Base-by-base conservation (phyloP, 169 alveolate genomes). In the Eimeria mitis region DNA sequence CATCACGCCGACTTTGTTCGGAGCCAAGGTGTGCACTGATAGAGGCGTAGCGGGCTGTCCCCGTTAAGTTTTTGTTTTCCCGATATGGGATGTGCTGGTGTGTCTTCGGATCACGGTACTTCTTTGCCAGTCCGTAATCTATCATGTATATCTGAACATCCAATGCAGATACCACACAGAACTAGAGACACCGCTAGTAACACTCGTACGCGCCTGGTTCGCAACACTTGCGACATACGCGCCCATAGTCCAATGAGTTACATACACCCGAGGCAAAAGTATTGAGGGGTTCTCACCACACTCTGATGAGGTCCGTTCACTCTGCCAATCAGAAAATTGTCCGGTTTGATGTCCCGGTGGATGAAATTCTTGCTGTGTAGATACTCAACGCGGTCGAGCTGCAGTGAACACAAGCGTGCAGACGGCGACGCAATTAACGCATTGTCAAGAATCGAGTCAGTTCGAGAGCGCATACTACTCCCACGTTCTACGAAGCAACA, bases 31-130 rank as follows among this genome's bases (percentile, higher is more conserved):
- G 99, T 14, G 99, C 99, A 96, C 99, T 99, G 76, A 99, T 99
- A 78, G 99, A 98, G 31, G 99, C 99, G 95, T 99, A 99, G 75
- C 99, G 98, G 42, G 99, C 99, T 19, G 99, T 99, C 21, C 99
- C 99, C 44, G 99, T 99, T 88, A 99, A 98, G 96, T 99, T 98
- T 92, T 99, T 99, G 56, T 99, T 99, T 96, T 99, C 99, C 61
- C 99, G 98, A 97, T 98, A 99, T 54, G 99, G 99, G 84, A 99
- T 99, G 97, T 99, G 99, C 96, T 99, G 99, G 96, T 98, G 99
- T 68, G 99, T 99, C 96, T 98, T 98, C 37, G 99, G 98, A 96
- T 98, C 99, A 88, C 99, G 98, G 96, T 98, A 99, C 96, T 98
- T 99, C 97, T 99, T 99, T 49, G 99, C 99, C 37, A 99, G 97